phyloP scores from a whole-genome alignment of 78 protist genomes.

The Dictyostelium citrinum region DNA sequence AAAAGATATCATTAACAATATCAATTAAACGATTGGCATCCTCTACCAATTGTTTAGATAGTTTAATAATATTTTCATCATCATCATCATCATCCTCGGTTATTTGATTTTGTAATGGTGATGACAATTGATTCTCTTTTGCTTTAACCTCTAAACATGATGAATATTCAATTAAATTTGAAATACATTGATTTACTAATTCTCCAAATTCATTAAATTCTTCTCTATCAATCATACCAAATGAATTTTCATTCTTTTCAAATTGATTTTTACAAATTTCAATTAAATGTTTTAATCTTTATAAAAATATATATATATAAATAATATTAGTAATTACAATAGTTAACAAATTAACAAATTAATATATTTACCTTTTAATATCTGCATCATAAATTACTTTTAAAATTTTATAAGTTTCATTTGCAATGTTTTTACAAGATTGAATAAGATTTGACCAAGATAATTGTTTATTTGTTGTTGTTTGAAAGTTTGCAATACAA shows the following conservation, averaged over 20 bases:
- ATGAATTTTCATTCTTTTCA: not conserved
- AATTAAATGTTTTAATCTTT: not conserved
- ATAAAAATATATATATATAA: not conserved
- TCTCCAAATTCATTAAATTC: slow-evolving; percentile 23
- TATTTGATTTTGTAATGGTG: not conserved
- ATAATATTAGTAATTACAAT: not conserved
- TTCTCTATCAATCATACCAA: not conserved
- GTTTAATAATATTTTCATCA: not conserved
- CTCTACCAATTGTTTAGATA: not conserved
- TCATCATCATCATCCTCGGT: not conserved
- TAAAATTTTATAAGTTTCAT: slow-evolving; percentile 32
- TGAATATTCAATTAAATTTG: slow-evolving; percentile 14
- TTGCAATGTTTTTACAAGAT: slow-evolving; percentile 36
- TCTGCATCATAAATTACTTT: slow-evolving; percentile 67
- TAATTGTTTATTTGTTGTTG: not conserved
- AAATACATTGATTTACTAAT: not conserved
- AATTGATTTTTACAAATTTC: not conserved
- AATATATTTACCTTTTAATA: slow-evolving; percentile 13
- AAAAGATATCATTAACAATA: slow-evolving; percentile 23
- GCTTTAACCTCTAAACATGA: slow-evolving; percentile 24
- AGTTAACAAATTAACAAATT: not conserved
- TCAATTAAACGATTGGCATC: slow-evolving; percentile 17
- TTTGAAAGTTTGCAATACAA: not conserved
- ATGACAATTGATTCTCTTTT: not conserved
- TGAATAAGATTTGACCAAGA: slow-evolving; percentile 20